A percentile compares a stretch with the other conserved stretches of the same genome.
Evolutionary conservation across 768 basidiomycete genomes (phyloP).

Genomic region (Boletus sensibilis): DNA sequence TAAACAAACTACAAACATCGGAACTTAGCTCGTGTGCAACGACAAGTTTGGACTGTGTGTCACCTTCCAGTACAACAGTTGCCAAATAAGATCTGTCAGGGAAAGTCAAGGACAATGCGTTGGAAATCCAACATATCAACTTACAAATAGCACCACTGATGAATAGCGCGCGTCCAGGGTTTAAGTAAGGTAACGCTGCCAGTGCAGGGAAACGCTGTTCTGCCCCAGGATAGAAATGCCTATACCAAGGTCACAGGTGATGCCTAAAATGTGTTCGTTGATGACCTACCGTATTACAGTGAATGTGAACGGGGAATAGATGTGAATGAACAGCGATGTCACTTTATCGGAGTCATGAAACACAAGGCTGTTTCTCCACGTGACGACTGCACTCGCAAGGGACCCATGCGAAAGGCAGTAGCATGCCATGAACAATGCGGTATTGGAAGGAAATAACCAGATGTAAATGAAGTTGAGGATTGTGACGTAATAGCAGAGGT

Average conservation of each 20-base stretch:
- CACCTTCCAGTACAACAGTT: constrained; percentile 91
- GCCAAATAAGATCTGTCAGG: constrained; percentile 84
- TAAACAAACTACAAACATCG: constrained; percentile 64
- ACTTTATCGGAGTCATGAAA: constrained; percentile 98
- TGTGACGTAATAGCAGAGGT: constrained; percentile 91
- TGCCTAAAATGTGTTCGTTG: neutral
- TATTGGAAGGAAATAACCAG: constrained; percentile 81
- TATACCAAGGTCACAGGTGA: constrained; percentile 30
- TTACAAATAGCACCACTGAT: constrained; percentile 82
- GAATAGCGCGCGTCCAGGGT: constrained; percentile 69
- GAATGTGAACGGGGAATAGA: constrained; percentile 89
- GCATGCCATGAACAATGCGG: constrained; percentile 83
- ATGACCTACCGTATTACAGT: constrained; percentile 78
- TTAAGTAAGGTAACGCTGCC: constrained; percentile 60
- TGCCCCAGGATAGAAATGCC: constrained; percentile 86
- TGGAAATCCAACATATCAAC: constrained; percentile 29
- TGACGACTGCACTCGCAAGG: constrained; percentile 91
- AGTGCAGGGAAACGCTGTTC: constrained; percentile 86
- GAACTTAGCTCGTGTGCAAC: neutral
- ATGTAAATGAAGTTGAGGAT: constrained; percentile 90
- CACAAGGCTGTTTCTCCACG: constrained; percentile 97
- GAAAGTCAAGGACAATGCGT: constrained; percentile 5
- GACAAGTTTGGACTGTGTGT: constrained; percentile 2
- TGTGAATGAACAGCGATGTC: constrained; percentile 91
- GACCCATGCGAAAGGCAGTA: constrained; percentile 92